A percentile compares a stretch with the other conserved stretches of the same genome.
Conservation (phyloP, 176 grass and related monocot genomes). For the Oryza glumipatula region DNA sequence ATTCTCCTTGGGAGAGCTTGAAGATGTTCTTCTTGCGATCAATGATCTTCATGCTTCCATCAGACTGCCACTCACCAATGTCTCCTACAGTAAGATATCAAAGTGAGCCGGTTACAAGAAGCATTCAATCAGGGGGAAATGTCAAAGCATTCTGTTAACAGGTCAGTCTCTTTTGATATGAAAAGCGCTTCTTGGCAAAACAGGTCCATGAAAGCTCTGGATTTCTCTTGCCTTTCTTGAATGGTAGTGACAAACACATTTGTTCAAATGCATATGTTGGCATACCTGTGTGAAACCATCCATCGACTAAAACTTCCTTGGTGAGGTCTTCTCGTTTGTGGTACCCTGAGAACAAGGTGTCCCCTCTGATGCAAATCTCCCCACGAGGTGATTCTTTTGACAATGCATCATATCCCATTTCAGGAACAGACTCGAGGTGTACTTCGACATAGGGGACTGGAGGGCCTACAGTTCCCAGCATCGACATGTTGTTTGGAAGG, state of each 20-base stretch:
- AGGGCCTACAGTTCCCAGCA: constrained; percentile 93
- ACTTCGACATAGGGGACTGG: constrained; percentile 86
- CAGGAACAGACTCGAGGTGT: constrained; percentile 82
- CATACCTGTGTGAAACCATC: constrained; percentile 96
- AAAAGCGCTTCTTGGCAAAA: neutral
- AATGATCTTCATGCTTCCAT: constrained; percentile 96
- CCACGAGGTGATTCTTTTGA: constrained; percentile 67
- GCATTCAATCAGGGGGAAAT: constrained; percentile 6
- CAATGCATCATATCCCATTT: constrained; percentile 89
- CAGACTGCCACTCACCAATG: constrained; percentile 92
- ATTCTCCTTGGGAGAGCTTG: constrained; percentile 98
- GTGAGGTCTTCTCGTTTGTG: constrained; percentile 92
- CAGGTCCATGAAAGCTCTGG: constrained; percentile 3
- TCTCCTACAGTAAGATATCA: constrained; percentile 62
- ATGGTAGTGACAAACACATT: neutral
- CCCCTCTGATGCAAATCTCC: constrained; percentile 86
- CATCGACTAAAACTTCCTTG: constrained; percentile 78
- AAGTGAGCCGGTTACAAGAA: constrained; percentile 17
- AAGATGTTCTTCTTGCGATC: constrained; percentile 99
- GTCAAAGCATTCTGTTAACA: constrained; percentile 4
- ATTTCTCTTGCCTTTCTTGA: constrained; percentile 18
- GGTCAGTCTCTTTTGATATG: constrained; percentile 4
- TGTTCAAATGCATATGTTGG: neutral
- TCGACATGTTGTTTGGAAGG: constrained; percentile 79
- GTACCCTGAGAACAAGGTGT: constrained; percentile 93